phyloP scores from a whole-genome alignment of 441 rosid genomes.

The Rhodomyrtus psidioides region DNA sequence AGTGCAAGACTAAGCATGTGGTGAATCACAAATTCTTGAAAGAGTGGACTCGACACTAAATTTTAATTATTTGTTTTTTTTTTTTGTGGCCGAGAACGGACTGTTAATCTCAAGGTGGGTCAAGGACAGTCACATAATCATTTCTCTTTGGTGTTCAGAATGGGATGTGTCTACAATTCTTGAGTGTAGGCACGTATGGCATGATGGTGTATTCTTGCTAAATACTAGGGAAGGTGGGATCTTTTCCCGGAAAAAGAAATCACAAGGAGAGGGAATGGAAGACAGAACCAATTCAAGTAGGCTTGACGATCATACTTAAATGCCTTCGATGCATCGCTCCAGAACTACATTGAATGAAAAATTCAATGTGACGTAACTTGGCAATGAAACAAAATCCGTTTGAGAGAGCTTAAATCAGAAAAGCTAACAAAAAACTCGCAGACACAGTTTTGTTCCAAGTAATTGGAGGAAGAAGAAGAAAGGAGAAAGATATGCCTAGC shows the following conservation, averaged over 20 bases:
- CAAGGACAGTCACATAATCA: too few relatives aligned
- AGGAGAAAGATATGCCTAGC: not conserved
- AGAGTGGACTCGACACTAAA: too few relatives aligned
- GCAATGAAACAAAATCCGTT: not conserved
- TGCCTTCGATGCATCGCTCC: not conserved
- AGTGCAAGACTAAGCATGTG: too few relatives aligned
- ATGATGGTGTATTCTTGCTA: too few relatives aligned
- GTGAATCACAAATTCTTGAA: too few relatives aligned
- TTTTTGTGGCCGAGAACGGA: too few relatives aligned
- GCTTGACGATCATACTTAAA: not conserved
- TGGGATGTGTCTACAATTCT: too few relatives aligned
- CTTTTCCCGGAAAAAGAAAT: not conserved
- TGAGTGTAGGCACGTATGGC: too few relatives aligned
- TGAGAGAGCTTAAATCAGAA: not conserved
- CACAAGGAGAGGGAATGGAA: not conserved
- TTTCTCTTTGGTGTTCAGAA: too few relatives aligned
- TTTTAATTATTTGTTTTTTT: too few relatives aligned
- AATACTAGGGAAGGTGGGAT: not conserved
- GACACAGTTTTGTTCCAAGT: not conserved
- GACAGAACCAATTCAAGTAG: not conserved
- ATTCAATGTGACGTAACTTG: not conserved
- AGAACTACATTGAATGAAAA: not conserved
- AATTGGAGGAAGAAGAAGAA: too few relatives aligned
- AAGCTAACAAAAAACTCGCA: not conserved
- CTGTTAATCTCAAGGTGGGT: too few relatives aligned